Evolutionary conservation across 208 protist genomes (phyloP).

Genomic region (Herpetomonas muscarum): DNA sequence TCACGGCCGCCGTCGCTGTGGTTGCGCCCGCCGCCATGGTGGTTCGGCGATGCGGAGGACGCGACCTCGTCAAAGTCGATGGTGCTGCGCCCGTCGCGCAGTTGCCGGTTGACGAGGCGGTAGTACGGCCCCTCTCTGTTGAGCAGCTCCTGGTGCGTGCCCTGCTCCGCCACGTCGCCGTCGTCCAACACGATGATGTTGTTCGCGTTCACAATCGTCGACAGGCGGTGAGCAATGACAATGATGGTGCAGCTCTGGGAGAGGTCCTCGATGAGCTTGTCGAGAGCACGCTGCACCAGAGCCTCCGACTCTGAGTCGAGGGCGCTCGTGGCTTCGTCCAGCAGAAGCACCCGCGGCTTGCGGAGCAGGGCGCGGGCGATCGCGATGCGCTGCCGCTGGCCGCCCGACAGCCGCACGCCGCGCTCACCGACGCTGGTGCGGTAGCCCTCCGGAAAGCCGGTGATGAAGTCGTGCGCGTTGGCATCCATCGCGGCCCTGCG

Average conservation of each 20-base stretch:
- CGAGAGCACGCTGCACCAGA: conserved; percentile 89
- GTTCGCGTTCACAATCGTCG: conserved; percentile 51
- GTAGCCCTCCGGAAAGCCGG: conserved; percentile 35
- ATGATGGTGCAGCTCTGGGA: conserved; percentile 60
- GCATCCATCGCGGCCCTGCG: conserved; percentile 36
- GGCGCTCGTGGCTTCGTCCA: conserved; percentile 93
- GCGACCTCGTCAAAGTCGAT: conserved; percentile 34
- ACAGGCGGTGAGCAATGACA: conserved; percentile 59
- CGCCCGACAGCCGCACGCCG: conserved; percentile 87
- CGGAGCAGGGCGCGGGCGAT: conserved; percentile 91
- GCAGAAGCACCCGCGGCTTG: conserved; percentile 61
- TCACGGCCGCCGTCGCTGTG: conserved; percentile 2
- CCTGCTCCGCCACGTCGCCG: conserved; percentile 42
- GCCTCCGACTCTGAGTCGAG: conserved; percentile 77
- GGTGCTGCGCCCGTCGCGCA: conserved; percentile 26
- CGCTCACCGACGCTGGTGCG: conserved; percentile 44
- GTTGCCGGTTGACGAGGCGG: conserved; percentile 31
- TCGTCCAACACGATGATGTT: conserved; percentile 54
- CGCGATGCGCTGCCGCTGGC: conserved; percentile 94
- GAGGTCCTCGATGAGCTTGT: conserved; percentile 37
- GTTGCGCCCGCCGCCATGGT: background rate
- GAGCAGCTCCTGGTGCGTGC: conserved; percentile 46
- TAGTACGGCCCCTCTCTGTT: conserved; percentile 25
- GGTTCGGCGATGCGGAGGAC: conserved; percentile 1
- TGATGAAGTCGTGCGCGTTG: conserved; percentile 57